Percentiles rank a stretch among this genome's conserved stretches.
Evolutionary conservation across 257 asterid genomes (phyloP).

Genomic region (Solanum pinnatisectum): DNA sequence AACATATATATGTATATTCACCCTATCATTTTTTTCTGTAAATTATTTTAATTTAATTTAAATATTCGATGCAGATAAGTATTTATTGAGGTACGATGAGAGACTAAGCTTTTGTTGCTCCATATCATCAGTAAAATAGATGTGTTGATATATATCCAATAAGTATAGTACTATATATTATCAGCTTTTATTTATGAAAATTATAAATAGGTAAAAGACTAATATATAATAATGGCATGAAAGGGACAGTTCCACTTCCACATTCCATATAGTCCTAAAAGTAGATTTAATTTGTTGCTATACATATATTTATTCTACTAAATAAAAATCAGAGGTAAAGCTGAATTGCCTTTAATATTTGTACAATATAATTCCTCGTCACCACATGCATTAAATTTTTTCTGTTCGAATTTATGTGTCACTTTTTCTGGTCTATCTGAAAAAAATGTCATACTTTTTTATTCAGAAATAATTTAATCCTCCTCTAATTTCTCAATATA

Average conservation of each 20-base stretch:
- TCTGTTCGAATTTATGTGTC: not conserved
- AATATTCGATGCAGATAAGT: not conserved
- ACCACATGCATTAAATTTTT: slow-evolving; percentile 45
- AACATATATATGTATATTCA: too few species aligned
- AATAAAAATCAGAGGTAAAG: slow-evolving; percentile 30
- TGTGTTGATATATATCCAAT: not conserved
- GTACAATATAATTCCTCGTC: slow-evolving; percentile 37
- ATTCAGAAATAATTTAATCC: not conserved
- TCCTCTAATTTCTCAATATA: not conserved
- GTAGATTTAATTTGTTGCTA: not conserved
- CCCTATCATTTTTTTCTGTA: not conserved
- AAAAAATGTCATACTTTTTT: not conserved
- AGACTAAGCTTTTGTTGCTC: slow-evolving; percentile 1
- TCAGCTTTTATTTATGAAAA: not conserved
- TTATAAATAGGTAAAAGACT: slow-evolving; percentile 3
- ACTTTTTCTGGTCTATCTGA: not conserved
- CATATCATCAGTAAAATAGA: not conserved
- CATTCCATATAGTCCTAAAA: slow-evolving; percentile 29
- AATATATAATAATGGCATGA: slow-evolving; percentile 32
- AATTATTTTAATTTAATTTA: not conserved
- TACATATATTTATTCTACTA: not conserved
- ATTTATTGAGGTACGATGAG: not conserved
- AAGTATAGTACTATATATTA: not conserved
- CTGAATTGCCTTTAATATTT: slow-evolving; percentile 55
- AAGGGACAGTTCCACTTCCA: slow-evolving; percentile 68